Conservation (phyloP, 371 early-diverging fungal species). For the Mucor piriformis region DNA sequence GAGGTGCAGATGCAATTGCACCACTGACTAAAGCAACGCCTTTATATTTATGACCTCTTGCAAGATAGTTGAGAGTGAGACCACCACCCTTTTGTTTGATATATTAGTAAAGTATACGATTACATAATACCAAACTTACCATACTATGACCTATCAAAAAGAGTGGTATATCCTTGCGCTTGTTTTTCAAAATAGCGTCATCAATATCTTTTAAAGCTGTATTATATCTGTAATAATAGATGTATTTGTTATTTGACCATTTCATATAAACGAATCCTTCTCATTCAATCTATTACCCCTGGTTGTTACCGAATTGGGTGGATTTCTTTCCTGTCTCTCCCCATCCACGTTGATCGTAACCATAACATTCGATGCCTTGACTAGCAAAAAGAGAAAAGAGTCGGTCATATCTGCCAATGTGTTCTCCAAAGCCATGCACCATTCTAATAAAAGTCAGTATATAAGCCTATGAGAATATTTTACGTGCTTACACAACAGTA, state of each 20-base stretch:
- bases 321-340: constrained; percentile 62
- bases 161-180: constrained; percentile 49
- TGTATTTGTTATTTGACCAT: not conserved
- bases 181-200: constrained; percentile 46
- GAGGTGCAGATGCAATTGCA: constrained; percentile 52
- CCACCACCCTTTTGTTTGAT: constrained; percentile 55
- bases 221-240: constrained; percentile 27
- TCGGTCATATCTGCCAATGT: constrained; percentile 61
- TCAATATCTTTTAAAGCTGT: constrained; percentile 57
- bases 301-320: constrained; percentile 52
- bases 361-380: constrained; percentile 59
- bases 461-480: not conserved
- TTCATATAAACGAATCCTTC: not conserved
- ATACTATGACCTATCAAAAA: constrained; percentile 71
- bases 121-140: constrained; percentile 30
- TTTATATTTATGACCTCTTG: constrained; percentile 37
- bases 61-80: constrained; percentile 56
- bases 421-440: constrained; percentile 74
- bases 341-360: constrained; percentile 70
- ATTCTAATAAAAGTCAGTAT: constrained; percentile 38
- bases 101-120: not conserved
- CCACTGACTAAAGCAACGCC: constrained; percentile 45
- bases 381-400: constrained; percentile 55
- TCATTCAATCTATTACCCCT: constrained; percentile 42
- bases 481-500: constrained; percentile 33